Conservation (phyloP, 306 rosid species). For the Gillenia trifoliata region DNA sequence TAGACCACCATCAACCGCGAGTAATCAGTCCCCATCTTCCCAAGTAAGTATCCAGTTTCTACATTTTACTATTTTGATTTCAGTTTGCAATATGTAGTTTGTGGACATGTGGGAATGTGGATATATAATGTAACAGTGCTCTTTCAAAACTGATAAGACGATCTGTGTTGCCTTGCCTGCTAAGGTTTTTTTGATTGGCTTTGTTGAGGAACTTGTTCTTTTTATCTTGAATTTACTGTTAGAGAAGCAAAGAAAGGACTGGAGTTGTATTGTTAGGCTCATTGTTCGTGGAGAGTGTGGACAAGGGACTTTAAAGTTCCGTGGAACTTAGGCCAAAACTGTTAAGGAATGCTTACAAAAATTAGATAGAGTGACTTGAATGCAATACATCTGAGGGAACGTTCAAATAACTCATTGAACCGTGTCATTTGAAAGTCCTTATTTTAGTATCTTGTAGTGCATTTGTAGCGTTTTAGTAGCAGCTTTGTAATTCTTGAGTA, state of each 20-base stretch:
- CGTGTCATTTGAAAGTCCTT: background rate
- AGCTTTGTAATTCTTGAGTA: background rate
- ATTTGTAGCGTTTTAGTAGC: background rate
- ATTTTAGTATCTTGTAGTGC: too few species aligned
- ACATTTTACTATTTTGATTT: background rate
- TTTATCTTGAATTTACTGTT: background rate
- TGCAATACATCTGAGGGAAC: background rate
- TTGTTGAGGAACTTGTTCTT: background rate
- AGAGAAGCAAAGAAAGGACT: background rate
- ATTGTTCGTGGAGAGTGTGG: background rate
- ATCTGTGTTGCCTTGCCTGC: background rate
- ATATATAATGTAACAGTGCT: background rate
- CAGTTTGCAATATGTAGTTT: background rate
- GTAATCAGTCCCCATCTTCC: constrained; percentile 51
- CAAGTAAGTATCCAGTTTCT: constrained; percentile 55
- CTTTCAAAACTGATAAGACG: background rate
- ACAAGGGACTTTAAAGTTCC: background rate
- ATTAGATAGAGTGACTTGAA: background rate
- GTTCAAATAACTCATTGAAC: background rate
- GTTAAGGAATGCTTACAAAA: background rate
- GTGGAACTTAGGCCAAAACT: background rate
- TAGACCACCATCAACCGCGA: constrained; percentile 57
- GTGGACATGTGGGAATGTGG: background rate
- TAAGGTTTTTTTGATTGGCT: background rate
- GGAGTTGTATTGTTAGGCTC: background rate